Conservation (phyloP, 331 rosid genomes). For the Dryas integrifolia region DNA sequence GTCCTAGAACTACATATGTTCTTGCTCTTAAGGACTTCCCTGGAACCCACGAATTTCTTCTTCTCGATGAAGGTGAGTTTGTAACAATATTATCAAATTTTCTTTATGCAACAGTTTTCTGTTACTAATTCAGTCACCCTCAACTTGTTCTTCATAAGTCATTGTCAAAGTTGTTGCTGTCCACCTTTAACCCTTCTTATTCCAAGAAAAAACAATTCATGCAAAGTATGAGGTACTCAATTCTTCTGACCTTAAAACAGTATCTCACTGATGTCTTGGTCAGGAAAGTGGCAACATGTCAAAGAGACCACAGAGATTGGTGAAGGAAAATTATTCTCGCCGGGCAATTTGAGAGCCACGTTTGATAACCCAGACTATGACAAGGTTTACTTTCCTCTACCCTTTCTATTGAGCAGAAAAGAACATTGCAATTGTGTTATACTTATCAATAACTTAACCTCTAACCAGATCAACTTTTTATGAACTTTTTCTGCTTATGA, state of each 20-base stretch:
- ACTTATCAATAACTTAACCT: not conserved
- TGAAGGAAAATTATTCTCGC: slow-evolving; percentile 94
- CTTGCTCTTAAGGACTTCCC: slow-evolving; percentile 78
- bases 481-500: slow-evolving; percentile 3
- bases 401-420: not conserved
- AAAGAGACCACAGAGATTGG: slow-evolving; percentile 88
- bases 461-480: not conserved
- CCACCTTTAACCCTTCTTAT: not conserved
- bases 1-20: slow-evolving; percentile 95
- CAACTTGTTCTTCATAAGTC: not conserved
- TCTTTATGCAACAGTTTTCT: not conserved
- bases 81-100: not conserved
- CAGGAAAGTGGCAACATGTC: slow-evolving; percentile 98
- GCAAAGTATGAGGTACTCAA: not conserved
- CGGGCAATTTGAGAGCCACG: slow-evolving; percentile 98
- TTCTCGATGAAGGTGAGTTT: slow-evolving; percentile 92
- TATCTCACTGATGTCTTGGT: slow-evolving; percentile 9
- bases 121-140: too few relatives aligned
- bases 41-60: slow-evolving; percentile 95
- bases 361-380: slow-evolving; percentile 76
- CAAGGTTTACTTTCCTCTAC: slow-evolving; percentile 42
- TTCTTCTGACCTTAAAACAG: not conserved
- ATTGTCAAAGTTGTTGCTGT: not conserved
- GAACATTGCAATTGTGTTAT: not conserved
- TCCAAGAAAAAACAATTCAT: not conserved